Percentiles rank a stretch among this genome's conserved stretches.
These are phyloP conservation scores for Penicillium brevicompactum DNA, from an alignment of 2,329 filamentous ascomycete genomes.

Conservation along the genomic window DNA sequence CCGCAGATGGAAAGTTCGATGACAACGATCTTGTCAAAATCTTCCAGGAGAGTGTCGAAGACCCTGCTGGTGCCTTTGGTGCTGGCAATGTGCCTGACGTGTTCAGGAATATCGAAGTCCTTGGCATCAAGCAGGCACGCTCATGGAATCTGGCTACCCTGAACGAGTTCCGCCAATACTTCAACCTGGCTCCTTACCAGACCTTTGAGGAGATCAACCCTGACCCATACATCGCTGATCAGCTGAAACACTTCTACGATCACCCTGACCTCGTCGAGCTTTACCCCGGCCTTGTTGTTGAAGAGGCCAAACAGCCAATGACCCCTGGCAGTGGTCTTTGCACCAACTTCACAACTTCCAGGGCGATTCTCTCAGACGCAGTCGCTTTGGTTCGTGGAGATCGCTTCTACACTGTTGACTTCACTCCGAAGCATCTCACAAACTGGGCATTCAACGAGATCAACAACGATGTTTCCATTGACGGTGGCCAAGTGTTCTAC, in stretches of 20 bases:
- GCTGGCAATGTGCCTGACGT: conserved; percentile 61
- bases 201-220: conserved; percentile 57
- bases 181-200: conserved; percentile 53
- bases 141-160: conserved; percentile 64
- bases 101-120: conserved; percentile 63
- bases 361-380: conserved; percentile 50
- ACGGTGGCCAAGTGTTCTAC: conserved; percentile 54
- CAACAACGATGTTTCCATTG: conserved; percentile 45
- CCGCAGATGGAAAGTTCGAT: conserved; percentile 55
- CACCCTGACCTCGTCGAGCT: conserved; percentile 58
- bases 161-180: conserved; percentile 59
- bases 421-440: conserved; percentile 47
- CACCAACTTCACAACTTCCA: conserved; percentile 49
- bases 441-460: conserved; percentile 51
- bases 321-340: conserved; percentile 52
- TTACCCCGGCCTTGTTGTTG: conserved; percentile 60
- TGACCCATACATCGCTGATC: conserved; percentile 50
- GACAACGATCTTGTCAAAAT: conserved; percentile 61
- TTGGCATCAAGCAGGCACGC: conserved; percentile 64
- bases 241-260: conserved; percentile 52
- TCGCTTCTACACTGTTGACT: conserved; percentile 51
- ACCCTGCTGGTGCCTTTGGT: conserved; percentile 62
- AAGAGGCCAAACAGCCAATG: conserved; percentile 57
- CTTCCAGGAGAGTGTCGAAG: conserved; percentile 61
- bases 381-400: conserved; percentile 51